Base-by-base conservation (phyloP, 306 rosid genomes). In the Glycine soja region DNA sequence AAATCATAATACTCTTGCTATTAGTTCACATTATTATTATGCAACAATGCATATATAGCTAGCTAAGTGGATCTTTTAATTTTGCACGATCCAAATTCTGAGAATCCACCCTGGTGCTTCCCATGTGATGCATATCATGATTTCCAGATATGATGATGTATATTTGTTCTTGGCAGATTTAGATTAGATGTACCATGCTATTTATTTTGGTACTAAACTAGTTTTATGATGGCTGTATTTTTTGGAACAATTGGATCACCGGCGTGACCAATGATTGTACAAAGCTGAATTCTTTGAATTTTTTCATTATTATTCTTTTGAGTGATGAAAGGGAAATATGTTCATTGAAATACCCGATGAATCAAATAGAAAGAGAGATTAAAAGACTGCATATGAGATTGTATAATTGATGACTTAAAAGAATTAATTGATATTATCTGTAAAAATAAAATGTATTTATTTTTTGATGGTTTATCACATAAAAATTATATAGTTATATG, bases 121-220 rank as follows among this genome's bases (percentile, higher is more conserved):
- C 30, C 83, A 81, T 87, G 86, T 82, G 70, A 36, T 63, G 7
- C 77, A 80, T 53, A 58, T 68, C 75, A 50, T 78, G 85, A 65
- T 81, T 82, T 79, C 64, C 81, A 57, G 72, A 51, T 57, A 73
- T 61, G 77, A n/a, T 47, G 52, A 15, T 47, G 36, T n/a, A 7
- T 40, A n/a, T 8, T 61, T 40, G 42, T 59, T 42, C 19, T 15
- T 36, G 72, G 15, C 52, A 71, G 30, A 71, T 63, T n/a, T 58
- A 7, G 48, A 77, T 10, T 47, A 42, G 24, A 62, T 19, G 52
- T 38, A 58, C 72, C 70, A 46, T 19, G 6, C 30, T 24, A 24
- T 6, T n/a, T 59, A n/a, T 65, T 67, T 13, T 10, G 53, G 66
- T 6, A 45, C 45, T 64, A 59, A 40, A 50, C 58, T 56, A 8